Percentiles rank a stretch among this genome's conserved stretches.
Conservation (phyloP, 257 asterid species). For the Oldenlandia corymbosa region DNA sequence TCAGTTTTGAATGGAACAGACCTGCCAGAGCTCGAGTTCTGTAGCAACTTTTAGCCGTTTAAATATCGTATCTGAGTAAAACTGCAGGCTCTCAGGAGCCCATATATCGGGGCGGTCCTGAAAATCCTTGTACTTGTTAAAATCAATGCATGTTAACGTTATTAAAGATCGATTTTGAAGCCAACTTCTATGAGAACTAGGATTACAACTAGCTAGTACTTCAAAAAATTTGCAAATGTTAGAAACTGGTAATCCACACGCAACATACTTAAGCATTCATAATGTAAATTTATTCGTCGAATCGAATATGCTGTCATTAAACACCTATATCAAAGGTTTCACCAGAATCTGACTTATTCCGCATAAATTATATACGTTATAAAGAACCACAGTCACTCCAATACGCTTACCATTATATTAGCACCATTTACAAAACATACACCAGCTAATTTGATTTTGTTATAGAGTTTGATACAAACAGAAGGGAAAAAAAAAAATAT, state of each 20-base stretch:
- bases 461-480: no score
- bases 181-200: not conserved
- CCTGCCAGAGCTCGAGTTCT: constrained; percentile 43
- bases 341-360: not conserved
- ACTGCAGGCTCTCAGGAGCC: constrained; percentile 38
- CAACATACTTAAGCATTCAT: no score
- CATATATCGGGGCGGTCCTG: constrained; percentile 42
- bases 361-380: not conserved
- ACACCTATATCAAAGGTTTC: not conserved
- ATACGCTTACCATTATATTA: not conserved
- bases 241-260: not conserved
- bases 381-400: not conserved
- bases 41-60: constrained; percentile 41
- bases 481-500: no score
- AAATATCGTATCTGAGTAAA: constrained; percentile 39
- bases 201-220: not conserved
- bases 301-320: not conserved
- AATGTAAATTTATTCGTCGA: no score
- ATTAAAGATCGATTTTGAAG: not conserved
- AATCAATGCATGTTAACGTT: not conserved
- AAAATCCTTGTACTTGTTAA: constrained; percentile 37
- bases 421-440: no score
- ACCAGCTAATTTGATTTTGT: no score
- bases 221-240: not conserved
- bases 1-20: not conserved